A percentile compares a stretch with the other conserved stretches of the same genome.
These are phyloP conservation scores for Aspergillus heteromorphus DNA, from an alignment of 495 filamentous ascomycete genomes.

Conservation along the genomic window DNA sequence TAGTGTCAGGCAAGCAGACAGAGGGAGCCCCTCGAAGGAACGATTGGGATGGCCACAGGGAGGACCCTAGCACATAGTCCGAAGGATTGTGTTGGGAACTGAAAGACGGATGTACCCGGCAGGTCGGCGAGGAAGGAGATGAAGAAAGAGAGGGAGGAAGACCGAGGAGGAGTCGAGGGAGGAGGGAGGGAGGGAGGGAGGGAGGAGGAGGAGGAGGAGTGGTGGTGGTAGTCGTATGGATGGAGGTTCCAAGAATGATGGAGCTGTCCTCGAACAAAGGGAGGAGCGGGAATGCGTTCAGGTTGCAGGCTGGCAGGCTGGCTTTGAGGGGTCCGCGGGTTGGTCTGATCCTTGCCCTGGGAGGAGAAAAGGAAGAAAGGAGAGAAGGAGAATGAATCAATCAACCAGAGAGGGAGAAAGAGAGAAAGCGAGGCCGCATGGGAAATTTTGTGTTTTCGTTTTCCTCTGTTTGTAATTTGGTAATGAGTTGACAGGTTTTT, in stretches of 20 bases:
- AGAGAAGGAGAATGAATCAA: constrained; percentile 2
- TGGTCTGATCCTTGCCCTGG: background rate
- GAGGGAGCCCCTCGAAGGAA: constrained; percentile 4
- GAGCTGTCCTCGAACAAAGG: constrained; percentile 18
- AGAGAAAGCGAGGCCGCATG: constrained; percentile 9
- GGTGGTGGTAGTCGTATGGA: constrained; percentile 8
- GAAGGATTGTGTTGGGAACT: background rate
- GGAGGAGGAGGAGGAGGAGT: constrained; percentile 5
- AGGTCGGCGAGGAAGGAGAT: background rate
- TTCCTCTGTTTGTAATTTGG: constrained; percentile 38
- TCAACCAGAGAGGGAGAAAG: background rate
- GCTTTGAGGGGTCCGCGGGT: background rate
- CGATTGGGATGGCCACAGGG: background rate
- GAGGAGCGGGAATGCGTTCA: constrained; percentile 21
- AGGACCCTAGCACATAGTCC: constrained; percentile 10
- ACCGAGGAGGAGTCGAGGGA: constrained; percentile 4
- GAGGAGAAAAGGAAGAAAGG: background rate
- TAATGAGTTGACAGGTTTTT: constrained; percentile 20
- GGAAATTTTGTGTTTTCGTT: constrained; percentile 37
- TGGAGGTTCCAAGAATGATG: constrained; percentile 13
- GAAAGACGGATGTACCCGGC: background rate
- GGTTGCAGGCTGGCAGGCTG: background rate
- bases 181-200: constrained; percentile 2
- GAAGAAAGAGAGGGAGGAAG: background rate
- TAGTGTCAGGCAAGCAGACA: constrained; percentile 74